phyloP scores from a whole-genome alignment of 2,329 filamentous ascomycete genomes.

The Graphiopsis chlorocephala region DNA sequence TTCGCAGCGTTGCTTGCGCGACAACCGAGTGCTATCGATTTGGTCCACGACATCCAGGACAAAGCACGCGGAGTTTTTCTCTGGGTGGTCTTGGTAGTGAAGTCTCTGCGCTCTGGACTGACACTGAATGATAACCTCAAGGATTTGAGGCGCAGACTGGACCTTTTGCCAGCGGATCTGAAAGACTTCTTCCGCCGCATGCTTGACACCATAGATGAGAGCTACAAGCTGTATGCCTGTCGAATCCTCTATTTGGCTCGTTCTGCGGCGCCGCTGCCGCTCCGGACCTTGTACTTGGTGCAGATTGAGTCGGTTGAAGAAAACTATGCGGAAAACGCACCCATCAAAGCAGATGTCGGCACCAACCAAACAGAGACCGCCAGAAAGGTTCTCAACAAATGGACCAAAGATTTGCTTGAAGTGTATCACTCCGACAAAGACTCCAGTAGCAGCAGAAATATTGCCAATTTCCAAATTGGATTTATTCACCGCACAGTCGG shows the following conservation, averaged over 20 bases:
- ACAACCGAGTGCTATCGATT: background rate
- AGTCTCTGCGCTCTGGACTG: constrained; percentile 12
- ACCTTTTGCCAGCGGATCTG: background rate
- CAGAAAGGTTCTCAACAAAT: background rate
- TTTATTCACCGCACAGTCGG: background rate
- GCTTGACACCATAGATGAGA: background rate
- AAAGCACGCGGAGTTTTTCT: constrained; percentile 29
- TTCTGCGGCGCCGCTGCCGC: background rate
- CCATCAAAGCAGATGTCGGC: background rate
- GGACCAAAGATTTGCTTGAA: background rate
- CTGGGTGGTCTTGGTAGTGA: constrained; percentile 31
- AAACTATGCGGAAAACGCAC: background rate
- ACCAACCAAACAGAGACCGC: background rate
- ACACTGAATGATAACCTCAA: background rate
- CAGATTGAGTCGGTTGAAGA: background rate
- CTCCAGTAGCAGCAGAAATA: background rate
- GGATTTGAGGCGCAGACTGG: background rate
- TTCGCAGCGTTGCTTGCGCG: background rate
- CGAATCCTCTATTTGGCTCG: background rate
- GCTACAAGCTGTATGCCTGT: background rate
- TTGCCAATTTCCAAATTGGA: background rate
- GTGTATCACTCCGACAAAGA: background rate
- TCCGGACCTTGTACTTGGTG: background rate
- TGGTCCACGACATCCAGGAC: constrained; percentile 18
- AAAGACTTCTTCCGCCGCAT: background rate